Conservation (phyloP, 2,329 filamentous ascomycete species). For the Seiridium cupressi region DNA sequence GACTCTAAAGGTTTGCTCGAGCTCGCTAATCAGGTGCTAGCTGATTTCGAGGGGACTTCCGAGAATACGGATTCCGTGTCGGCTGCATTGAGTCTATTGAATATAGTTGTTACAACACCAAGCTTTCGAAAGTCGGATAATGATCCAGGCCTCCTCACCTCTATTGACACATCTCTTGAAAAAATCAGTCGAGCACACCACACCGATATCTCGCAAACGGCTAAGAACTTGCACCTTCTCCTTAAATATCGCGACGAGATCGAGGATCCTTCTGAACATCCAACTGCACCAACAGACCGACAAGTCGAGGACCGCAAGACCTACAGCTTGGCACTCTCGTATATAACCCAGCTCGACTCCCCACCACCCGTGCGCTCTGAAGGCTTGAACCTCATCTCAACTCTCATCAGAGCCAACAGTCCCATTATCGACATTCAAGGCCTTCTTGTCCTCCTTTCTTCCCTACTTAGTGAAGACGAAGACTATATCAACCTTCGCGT, state of each 20-base stretch:
- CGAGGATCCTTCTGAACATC: constrained; percentile 39
- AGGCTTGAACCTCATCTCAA: constrained; percentile 59
- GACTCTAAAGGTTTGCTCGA: constrained; percentile 64
- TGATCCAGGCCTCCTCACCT: constrained; percentile 36
- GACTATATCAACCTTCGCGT: constrained; percentile 71
- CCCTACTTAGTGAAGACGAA: constrained; percentile 63
- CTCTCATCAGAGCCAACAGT: constrained; percentile 53
- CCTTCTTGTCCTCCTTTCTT: constrained; percentile 61
- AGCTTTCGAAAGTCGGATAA: constrained; percentile 51
- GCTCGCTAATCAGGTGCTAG: constrained; percentile 60
- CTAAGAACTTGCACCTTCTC: constrained; percentile 54
- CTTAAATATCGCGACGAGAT: constrained; percentile 55
- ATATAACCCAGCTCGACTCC: constrained; percentile 60
- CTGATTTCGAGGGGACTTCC: constrained; percentile 38
- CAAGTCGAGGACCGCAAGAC: constrained; percentile 60
- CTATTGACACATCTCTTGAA: constrained; percentile 48
- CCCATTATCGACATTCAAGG: constrained; percentile 66
- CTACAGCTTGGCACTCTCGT: constrained; percentile 61
- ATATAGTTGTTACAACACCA: constrained; percentile 56
- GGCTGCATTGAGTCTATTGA: constrained; percentile 59
- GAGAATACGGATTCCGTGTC: constrained; percentile 47
- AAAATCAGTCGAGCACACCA: constrained; percentile 37
- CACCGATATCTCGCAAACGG: constrained; percentile 48
- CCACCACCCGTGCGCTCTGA: constrained; percentile 67
- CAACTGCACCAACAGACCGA: constrained; percentile 39